Evolutionary conservation across 768 basidiomycete genomes (phyloP), one percentile per base, ranked within the genome.

Genomic region (Pleurotus pulmonarius): DNA sequence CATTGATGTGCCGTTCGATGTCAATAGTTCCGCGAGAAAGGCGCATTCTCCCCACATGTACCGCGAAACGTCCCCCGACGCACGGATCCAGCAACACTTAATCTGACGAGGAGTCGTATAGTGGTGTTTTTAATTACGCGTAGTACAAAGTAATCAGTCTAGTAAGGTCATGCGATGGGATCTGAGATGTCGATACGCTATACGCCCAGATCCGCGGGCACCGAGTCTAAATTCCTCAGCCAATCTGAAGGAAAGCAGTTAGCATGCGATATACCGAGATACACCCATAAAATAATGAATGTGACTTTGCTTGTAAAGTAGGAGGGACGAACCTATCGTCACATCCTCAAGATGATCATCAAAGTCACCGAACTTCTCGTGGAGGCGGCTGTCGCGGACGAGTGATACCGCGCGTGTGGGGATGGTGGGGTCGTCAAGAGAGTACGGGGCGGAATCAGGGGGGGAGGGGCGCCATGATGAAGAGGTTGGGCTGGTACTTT

Each of bases 281-380:
- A 55, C 59, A 8, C 29, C 8, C 8, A 34, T 29, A 8, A 8
- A 7, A 34, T 34, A 34, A n/a, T n/a, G n/a, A n/a, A n/a, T n/a
- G n/a, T n/a, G n/a, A n/a, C n/a, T n/a, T n/a, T n/a, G n/a, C n/a
- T n/a, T n/a, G n/a, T n/a, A n/a, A n/a, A 62, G 64, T 49, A 66
- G 68, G 62, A 73, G 64, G 5, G 16, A 61, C 73, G 49, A 40
- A 78, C 81, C 80, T 56, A 83, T 79, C 4, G 73, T 80, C 47
- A 85, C 84, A 67, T 90, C 84, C 69, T 90, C 90, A 46, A 92
- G 68, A 70, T 92, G 87, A 61, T 92, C 90, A 57, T 92, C 90
- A 59, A 92, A 92, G 67, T 92, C 90, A 3, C 85, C 86, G 56
- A 92, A 85, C 46, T 77, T 73, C 56, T 76, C 70, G 56, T 87